Percentiles rank a stretch among this genome's conserved stretches.
Conservation (phyloP, 2,329 filamentous ascomycete species). For the Calonectria montana region DNA sequence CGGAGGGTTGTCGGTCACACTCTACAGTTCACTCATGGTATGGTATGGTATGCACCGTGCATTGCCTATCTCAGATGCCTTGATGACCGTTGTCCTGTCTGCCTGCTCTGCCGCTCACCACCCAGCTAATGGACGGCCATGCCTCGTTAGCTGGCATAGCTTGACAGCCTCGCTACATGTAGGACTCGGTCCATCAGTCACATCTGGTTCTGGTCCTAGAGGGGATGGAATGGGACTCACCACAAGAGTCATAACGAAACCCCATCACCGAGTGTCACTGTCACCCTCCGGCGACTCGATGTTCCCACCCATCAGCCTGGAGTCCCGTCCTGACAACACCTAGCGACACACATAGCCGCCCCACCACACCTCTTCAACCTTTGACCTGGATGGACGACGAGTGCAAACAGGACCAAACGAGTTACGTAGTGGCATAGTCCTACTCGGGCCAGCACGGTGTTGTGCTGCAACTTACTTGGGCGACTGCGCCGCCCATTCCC, state of each 20-base stretch:
- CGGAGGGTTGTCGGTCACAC: neutral
- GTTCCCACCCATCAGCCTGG: neutral
- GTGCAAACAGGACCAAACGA: neutral
- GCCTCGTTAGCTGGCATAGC: neutral
- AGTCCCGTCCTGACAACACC: conserved; percentile 1
- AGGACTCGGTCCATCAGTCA: conserved; percentile 5
- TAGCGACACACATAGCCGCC: conserved; percentile 2
- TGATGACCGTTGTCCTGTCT: neutral
- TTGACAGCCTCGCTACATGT: neutral
- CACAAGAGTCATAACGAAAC: conserved; percentile 11
- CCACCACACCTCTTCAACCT: conserved; percentile 1
- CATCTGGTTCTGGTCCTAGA: neutral
- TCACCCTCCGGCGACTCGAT: neutral
- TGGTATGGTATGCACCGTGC: conserved; percentile 4
- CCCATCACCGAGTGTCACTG: neutral
- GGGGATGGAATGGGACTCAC: neutral
- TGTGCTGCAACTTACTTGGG: neutral
- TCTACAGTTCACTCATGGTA: neutral
- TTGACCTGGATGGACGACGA: conserved; percentile 10
- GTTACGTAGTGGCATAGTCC: neutral
- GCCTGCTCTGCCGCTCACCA: conserved; percentile 6
- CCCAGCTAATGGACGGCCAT: neutral
- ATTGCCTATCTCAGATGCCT: conserved; percentile 8
- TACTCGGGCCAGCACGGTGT: neutral
- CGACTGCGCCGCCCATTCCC: conserved; percentile 3